Base-by-base conservation (phyloP, 1,284 basidiomycete genomes). In the Boletellus sp. region DNA sequence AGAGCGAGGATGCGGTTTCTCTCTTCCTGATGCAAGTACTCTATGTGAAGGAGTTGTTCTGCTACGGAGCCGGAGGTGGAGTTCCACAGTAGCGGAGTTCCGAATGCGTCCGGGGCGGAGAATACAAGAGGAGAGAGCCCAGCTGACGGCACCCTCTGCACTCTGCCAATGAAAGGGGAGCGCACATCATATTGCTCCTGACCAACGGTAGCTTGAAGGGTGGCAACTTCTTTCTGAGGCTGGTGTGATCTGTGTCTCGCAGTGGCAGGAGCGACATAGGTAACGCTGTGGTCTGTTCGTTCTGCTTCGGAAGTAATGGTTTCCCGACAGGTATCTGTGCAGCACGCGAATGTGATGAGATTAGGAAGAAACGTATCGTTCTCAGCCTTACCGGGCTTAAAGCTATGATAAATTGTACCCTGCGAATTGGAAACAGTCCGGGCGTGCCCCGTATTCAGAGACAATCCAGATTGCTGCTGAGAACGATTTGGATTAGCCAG, bases 11-110 rank as follows among this genome's bases (percentile, higher is more conserved):
- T 33, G 19, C 19, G 24, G 4, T 48, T 38, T 15, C n/a, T 61
- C 26, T 61, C 53, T 10, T 56, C 43, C 7, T 37, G 37, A 41
- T 52, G 44, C 15, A 39, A 13, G 32, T 18, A 40, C 15, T 56
- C 42, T 12, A 59, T 46, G 41, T 42, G 32, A 21, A 41, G 2
- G 5, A 58, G 21, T 13, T 28, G 10, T 7, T 50, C 40, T 21
- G 16, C 33, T 6, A 33, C 24, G 21, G 33, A 8, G 19, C n/a
- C 18, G 28, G 22, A 24, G 8, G n/a, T 11, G 6, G n/a, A n/a
- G 6, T 26, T 32, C 12, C 32, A 13, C 3, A 22, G 24, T 6
- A 15, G 16, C 7, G 12, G 7, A 8, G 24, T 26, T 26, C 28
- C 19, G 12, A 1, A 42, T 12, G 33, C 13, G 33, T 10, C 32